Evolutionary conservation across 495 filamentous ascomycete genomes (phyloP), one percentile per base, ranked within the genome.

Genomic region (Neurospora sp.): DNA sequence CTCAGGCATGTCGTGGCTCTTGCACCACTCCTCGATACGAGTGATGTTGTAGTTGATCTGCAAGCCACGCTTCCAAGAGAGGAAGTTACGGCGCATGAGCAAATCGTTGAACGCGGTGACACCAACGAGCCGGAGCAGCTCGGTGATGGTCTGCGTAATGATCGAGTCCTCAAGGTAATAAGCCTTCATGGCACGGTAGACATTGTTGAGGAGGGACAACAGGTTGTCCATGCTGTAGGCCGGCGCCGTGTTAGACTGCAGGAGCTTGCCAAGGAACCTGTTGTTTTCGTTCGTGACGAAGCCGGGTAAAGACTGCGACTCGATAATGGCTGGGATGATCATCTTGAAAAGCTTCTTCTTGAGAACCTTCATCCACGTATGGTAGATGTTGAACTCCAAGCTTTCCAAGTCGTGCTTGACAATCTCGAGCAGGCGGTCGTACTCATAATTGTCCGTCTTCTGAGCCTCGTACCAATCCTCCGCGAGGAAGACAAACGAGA

Each of bases 31-130:
- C 83, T 99, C 96, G 72, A 99, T 98, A 39, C 96, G 90, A 35
- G 96, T 99, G 80, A 99, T 99, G 83, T 99, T 98, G 86, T 99
- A 99, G 83, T 99, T 99, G 84, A 99, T 99, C 85, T 99, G 96
- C 69, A 99, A 86, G 73, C 96, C 96, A 80, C 96, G 92, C 86
- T 99, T 99, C 96, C 96, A 99, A 16, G 95, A 97, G 72, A 99
- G 89, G 88, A 99, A 99, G 82, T 98, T 98, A 74, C 96, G 89
- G 72, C 96, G 89, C 94, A 99, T 97, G 60, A 99, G 89, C 70
- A 99, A 87, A 81, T 99, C 96, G 81, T 99, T 99, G 84, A 99
- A 99, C 18, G 96, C 96, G 5, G 96, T 99, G 42, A 99, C 96
- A 75, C 96, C 96, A 70, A 99, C 96, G 46, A 99, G 86, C 73